Evolutionary conservation across 179 eudicot genomes (phyloP), one percentile per base, ranked within the genome.

Genomic region (Drosera spatulata): DNA sequence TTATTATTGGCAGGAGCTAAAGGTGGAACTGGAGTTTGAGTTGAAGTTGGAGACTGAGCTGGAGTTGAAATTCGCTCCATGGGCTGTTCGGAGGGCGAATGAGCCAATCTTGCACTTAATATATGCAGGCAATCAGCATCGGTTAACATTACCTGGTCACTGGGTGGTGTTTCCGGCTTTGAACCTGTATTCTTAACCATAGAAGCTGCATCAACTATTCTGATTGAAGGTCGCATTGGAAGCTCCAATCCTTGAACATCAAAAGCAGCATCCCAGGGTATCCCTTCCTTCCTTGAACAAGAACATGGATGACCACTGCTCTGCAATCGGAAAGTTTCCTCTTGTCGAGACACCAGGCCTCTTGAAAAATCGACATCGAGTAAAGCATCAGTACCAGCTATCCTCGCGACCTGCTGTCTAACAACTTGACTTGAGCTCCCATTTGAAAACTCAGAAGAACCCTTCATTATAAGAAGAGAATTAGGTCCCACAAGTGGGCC

Each of bases 281-380:
- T 69, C 49, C 73, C 84, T 42, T 82, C 86, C 64, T 82, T 75
- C 39, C 66, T 47, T 8, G 87, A 78, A 59, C 83, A 77, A 65
- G 75, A 67, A 50, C 86, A 73, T 7, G 72, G 77, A 65, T 70
- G 82, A 42, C 11, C 9, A 56, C 63, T 71, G 61, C 56, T 52
- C 56, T 67, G 63, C 45, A 53, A 46, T 60, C 67, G 41, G 46
- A 11, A 43, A n/a, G 73, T 62, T 37, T 62, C 65, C 66, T 56
- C 64, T 15, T 62, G 74, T 39, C 58, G 62, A 51, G 55, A 51
- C 3, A 58, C 15, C 59, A 43, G 41, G 45, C 70, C 53, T 51
- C 62, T 60, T 10, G 61, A 45, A 66, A 59, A 58, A 58, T 48
- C 61, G 4, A 55, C 63, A 60, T 56, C 46, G 51, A 64, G 48